Base-by-base conservation (phyloP, 208 protist genomes). In the Herpetomonas muscarum region DNA sequence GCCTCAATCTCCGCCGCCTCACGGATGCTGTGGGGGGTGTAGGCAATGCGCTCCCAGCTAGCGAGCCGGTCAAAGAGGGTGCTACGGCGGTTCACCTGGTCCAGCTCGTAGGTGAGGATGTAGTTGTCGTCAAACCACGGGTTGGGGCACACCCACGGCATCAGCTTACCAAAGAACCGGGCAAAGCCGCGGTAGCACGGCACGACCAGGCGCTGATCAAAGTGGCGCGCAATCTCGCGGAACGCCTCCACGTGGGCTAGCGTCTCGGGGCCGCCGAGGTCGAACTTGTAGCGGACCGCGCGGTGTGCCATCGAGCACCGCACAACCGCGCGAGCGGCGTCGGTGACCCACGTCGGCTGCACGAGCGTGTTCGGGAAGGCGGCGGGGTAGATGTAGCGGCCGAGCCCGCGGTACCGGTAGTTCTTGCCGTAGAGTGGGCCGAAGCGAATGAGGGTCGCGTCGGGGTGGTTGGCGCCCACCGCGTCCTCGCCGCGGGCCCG, bases 91-190 rank as follows among this genome's bases (percentile, higher is more conserved):
- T 93, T 93, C n/a, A 93, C 82, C 66, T 96, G 90, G 52, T 96
- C 87, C 4, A 94, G 70, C 64, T 96, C 90, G 55, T 85, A 92
- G 26, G 87, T 93, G 49, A 91, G 65, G 56, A 96, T 72, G 73
- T 81, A 93, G 72, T 93, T 93, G 64, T 93, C 85, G 61, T 93
- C 87, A 61, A 96, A 96, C 85, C 84, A 93, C 31, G 90, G 90
- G 63, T 92, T 90, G 15, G 90, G 90, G 13, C 87, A 64, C 42
- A 74, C 72, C 85, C 87, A 94, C 15, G 76, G 52, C 2, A 76
- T 67, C 5, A 94, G 66, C 52, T 93, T 93, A 30, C 85, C 90
- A 68, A 90, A 86, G 70, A 92, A 90, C 32, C 87, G 85, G 6
- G 78, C 85, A 34, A 96, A 57, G 29, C 87, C 85, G 41, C 82